phyloP scores from a whole-genome alignment of 2,329 filamentous ascomycete species.

The Alternaria arbusti region DNA sequence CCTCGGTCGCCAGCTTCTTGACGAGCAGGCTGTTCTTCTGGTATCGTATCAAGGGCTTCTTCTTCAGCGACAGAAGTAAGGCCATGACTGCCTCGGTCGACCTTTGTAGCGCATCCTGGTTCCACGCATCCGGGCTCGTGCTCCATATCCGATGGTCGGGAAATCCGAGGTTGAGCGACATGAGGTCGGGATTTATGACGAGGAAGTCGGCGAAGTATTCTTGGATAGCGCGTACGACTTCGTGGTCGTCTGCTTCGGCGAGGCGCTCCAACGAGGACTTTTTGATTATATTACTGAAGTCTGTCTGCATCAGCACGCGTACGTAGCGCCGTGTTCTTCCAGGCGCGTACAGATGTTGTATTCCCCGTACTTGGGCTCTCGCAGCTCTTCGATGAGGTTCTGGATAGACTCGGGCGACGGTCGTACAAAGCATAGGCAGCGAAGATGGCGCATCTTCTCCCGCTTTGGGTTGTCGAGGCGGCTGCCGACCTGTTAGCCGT shows the following conservation, averaged over 20 bases:
- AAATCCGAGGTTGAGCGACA: conserved; percentile 76
- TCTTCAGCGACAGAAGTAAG: conserved; percentile 86
- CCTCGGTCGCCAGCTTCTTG: conserved; percentile 91
- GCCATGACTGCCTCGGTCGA: conserved; percentile 88
- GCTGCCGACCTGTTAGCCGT: conserved; percentile 44
- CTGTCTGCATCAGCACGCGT: conserved; percentile 47
- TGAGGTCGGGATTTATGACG: conserved; percentile 93
- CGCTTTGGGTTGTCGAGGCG: conserved; percentile 86
- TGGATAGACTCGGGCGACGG: conserved; percentile 94
- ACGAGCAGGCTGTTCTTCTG: conserved; percentile 88
- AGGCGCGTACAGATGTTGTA: conserved; percentile 77
- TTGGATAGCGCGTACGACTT: conserved; percentile 91
- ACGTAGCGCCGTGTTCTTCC: background rate
- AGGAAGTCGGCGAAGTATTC: conserved; percentile 97
- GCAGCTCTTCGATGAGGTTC: conserved; percentile 89
- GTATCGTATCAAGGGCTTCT: conserved; percentile 93
- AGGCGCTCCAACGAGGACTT: conserved; percentile 94
- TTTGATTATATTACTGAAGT: conserved; percentile 97
- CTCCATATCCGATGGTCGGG: conserved; percentile 83
- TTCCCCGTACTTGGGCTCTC: conserved; percentile 96
- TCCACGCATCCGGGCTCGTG: conserved; percentile 83
- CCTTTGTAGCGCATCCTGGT: conserved; percentile 83
- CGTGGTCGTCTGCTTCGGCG: conserved; percentile 95
- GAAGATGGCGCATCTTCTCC: conserved; percentile 97
- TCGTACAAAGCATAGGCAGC: conserved; percentile 90